Evolutionary conservation across 495 filamentous ascomycete species (phyloP).

Genomic region (Talaromyces proteolyticus): DNA sequence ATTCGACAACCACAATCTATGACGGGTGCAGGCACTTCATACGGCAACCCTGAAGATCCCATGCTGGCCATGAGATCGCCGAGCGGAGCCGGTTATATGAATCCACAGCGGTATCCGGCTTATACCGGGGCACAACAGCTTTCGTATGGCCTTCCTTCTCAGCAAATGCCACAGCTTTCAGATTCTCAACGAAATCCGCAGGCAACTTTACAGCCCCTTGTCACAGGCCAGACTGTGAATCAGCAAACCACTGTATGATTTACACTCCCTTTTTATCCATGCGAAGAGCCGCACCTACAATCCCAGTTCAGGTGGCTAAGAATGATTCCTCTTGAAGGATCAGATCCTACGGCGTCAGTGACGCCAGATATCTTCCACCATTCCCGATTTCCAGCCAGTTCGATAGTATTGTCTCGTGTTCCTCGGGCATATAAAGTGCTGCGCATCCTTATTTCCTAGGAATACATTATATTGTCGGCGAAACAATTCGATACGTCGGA

Average conservation of each 20-base stretch:
- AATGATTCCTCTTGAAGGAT: not conserved
- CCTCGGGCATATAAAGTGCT: too few relatives aligned
- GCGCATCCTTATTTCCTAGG: too few relatives aligned
- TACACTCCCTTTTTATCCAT: not conserved
- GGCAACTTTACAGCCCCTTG: not conserved
- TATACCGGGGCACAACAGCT: not conserved
- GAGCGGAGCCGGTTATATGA: conserved; percentile 9
- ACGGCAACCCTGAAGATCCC: conserved; percentile 7
- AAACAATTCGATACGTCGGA: too few relatives aligned
- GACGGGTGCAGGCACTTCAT: conserved; percentile 2
- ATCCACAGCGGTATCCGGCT: conserved; percentile 10
- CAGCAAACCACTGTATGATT: not conserved
- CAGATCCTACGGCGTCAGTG: not conserved
- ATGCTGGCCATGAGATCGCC: conserved; percentile 14
- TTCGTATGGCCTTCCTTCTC: not conserved
- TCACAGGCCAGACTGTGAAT: not conserved
- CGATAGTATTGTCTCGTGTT: not conserved
- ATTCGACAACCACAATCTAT: conserved; percentile 24
- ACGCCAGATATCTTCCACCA: not conserved
- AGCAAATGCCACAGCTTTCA: not conserved
- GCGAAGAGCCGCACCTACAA: not conserved
- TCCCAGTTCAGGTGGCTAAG: not conserved
- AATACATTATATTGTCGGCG: too few relatives aligned
- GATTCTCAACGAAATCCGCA: conserved; percentile 2
- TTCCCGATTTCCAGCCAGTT: not conserved